Conservation (phyloP, 2,329 filamentous ascomycete species). For the Microsporum audouinii region DNA sequence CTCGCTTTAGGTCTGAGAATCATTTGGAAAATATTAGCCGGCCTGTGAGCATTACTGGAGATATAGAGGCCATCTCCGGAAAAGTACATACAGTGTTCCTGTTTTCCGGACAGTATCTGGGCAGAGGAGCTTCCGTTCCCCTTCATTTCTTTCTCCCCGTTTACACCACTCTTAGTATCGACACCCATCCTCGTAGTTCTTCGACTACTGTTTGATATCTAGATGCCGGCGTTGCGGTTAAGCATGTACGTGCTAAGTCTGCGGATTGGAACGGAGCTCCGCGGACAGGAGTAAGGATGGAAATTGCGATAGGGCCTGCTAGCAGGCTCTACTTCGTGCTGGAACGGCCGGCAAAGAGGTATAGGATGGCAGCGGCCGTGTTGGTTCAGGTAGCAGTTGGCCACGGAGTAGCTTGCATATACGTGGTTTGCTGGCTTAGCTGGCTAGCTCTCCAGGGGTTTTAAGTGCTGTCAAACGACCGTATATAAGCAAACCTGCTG, state of each 20-base stretch:
- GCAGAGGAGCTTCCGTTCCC: constrained; percentile 22
- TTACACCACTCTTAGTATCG: not conserved
- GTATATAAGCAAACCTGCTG: too few relatives aligned
- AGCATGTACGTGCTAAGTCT: not conserved
- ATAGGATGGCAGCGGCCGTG: too few relatives aligned
- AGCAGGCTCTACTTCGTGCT: not conserved
- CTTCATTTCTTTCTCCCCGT: not conserved
- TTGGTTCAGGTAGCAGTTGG: too few relatives aligned
- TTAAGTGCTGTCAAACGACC: too few relatives aligned
- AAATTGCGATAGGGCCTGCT: not conserved
- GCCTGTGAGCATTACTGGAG: not conserved
- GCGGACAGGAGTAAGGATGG: not conserved
- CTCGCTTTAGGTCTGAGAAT: constrained; percentile 73
- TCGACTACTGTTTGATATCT: not conserved
- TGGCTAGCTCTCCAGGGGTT: too few relatives aligned
- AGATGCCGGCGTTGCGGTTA: not conserved
- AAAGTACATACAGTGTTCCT: constrained; percentile 73
- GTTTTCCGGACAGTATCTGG: constrained; percentile 74
- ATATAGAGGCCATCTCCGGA: not conserved
- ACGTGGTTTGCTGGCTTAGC: too few relatives aligned
- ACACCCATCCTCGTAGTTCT: constrained; percentile 4
- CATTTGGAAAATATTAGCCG: not conserved
- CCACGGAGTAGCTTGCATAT: too few relatives aligned
- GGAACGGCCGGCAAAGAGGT: not conserved
- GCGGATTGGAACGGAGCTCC: not conserved